Evolutionary conservation across 78 protist species (phyloP), one percentile per base, ranked within the genome.

Genomic region (Planoprotostelium fungivorum): DNA sequence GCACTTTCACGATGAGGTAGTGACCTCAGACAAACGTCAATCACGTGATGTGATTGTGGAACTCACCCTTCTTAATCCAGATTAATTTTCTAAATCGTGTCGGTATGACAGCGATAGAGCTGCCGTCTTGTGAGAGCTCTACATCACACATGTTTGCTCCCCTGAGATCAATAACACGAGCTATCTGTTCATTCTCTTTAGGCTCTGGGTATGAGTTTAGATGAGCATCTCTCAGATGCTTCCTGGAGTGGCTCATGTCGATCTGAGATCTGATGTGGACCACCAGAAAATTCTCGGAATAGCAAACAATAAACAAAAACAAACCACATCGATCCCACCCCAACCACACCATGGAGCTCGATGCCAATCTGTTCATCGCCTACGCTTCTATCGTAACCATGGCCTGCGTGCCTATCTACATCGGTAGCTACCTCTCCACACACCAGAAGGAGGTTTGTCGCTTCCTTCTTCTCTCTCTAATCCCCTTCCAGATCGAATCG

Each of bases 391-490:
- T 94, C 38, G 88, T 91, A 87, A 36, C 86, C 28, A 94, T 94
- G 96, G 96, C 96, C 10, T 38, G 90, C 36, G 85, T 89, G 35
- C 96, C 96, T 35, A 94, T 94, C n/a, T 91, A 91, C 29, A 37
- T 94, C 85, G 96, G 96, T 36, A 87, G 94, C 28, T 83, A 85
- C 37, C 85, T 94, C 85, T 94, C 96, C 84, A 38, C 90, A 31
- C 85, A 91, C 37, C 90, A 94, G 87, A 87, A 89, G 34, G 88
- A 91, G 36, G 96, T 94, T 83, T 10, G n/a, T 5, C 28, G 28
- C 37, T 25, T 25, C 5, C 34, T 16, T 0, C 1, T 36, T 63
- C 0, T 31, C 16, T 85, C 84, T 35, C 5, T 85, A 9, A 89
- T 23, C 86, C 34, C 28, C 90, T 85, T 39, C 36, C 84, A 94